Percentiles rank a stretch among this genome's conserved stretches.
Evolutionary conservation across 2,329 filamentous ascomycete genomes (phyloP).

Genomic region (Colletotrichum lindemuthianum): DNA sequence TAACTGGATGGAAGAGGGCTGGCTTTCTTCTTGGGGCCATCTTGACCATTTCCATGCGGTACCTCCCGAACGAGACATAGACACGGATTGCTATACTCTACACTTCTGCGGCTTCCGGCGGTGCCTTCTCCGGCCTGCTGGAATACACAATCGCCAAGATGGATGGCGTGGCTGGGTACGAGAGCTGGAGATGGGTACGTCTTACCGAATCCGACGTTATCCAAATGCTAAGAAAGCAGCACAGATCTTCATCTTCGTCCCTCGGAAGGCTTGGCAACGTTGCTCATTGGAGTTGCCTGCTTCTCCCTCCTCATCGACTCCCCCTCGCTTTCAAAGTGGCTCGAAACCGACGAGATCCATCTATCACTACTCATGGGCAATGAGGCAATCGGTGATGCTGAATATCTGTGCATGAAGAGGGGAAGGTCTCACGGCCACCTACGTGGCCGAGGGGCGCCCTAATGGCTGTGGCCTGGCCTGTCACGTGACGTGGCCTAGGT

Average conservation of each 20-base stretch:
- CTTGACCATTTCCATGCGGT: conserved; percentile 47
- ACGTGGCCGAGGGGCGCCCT: too few relatives aligned
- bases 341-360: conserved; percentile 51
- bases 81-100: conserved; percentile 48
- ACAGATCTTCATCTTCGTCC: conserved; percentile 63
- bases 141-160: conserved; percentile 57
- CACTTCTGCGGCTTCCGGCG: conserved; percentile 47
- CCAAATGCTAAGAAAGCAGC: neutral
- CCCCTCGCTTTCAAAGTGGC: conserved; percentile 49
- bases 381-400: too few relatives aligned
- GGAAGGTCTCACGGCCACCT: conserved; percentile 40
- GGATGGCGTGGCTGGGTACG: conserved; percentile 54
- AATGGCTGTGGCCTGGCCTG: too few relatives aligned
- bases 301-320: conserved; percentile 59
- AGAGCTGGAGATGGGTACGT: conserved; percentile 57
- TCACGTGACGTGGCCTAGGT: too few relatives aligned
- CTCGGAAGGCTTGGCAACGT: conserved; percentile 57
- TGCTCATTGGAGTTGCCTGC: conserved; percentile 49
- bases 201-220: neutral
- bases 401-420: too few relatives aligned
- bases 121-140: conserved; percentile 58
- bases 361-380: too few relatives aligned
- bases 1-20: too few relatives aligned
- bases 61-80: conserved; percentile 44
- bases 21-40: conserved; percentile 47